These are phyloP conservation scores for Hyphopichia buzzinii DNA, from an alignment of 1,139 yeast genomes.

Conservation along the genomic window DNA sequence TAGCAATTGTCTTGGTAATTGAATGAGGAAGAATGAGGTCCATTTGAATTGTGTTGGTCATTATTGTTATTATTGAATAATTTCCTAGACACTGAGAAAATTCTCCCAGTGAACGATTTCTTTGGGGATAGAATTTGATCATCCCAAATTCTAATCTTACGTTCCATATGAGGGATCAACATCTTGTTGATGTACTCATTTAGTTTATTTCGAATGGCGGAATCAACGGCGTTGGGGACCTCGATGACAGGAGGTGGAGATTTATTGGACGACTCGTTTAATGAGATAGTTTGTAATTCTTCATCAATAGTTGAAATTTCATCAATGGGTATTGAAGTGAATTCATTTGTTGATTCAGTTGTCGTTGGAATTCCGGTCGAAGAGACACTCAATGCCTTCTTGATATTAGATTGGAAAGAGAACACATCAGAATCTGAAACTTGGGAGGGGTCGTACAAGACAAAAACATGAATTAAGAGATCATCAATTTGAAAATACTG, in stretches of 20 bases:
- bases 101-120: conserved; percentile 68
- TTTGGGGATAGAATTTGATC: conserved; percentile 70
- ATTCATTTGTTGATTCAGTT: conserved; percentile 6
- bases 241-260: conserved; percentile 11
- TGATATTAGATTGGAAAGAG: conserved; percentile 33
- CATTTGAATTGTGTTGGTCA: conserved; percentile 6
- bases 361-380: conserved; percentile 30
- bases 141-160: conserved; percentile 72
- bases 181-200: conserved; percentile 55
- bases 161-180: conserved; percentile 77
- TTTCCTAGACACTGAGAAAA: conserved; percentile 66
- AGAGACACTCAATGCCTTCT: conserved; percentile 22
- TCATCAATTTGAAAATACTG: conserved; percentile 59
- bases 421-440: conserved; percentile 22
- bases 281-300: conserved; percentile 43
- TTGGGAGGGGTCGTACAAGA: conserved; percentile 31
- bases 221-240: conserved; percentile 38
- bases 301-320: conserved; percentile 55
- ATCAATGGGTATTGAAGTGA: conserved; percentile 10
- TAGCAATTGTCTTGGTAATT: conserved; percentile 54
- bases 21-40: conserved; percentile 19
- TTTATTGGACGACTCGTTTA: conserved; percentile 17
- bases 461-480: conserved; percentile 47
- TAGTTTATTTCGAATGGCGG: conserved; percentile 41
- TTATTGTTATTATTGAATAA: conserved; percentile 40